Evolutionary conservation across 257 asterid genomes (phyloP), one percentile per base, ranked within the genome.

Genomic region (Jasminum sambac): DNA sequence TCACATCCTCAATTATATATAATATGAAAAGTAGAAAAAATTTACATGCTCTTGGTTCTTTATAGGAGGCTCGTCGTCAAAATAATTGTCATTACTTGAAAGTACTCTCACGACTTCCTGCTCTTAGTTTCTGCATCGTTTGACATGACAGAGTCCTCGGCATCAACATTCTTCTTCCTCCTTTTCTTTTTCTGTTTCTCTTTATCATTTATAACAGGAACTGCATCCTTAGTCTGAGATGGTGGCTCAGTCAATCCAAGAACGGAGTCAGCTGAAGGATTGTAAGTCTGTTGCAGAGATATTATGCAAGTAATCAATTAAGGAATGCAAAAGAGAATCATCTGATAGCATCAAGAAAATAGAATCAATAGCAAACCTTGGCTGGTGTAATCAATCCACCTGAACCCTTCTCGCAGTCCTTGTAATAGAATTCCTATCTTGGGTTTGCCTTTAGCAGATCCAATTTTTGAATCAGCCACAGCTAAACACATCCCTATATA

Each of bases 401-500:
- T 8, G 86, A 73, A 40, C 93, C 96, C 67, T 87, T 87, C 83
- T 89, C 89, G 21, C 79, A 74, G 57, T 91, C 96, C 85, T 89
- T 91, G 84, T 87, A 90, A 67, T 89, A 91, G 71, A 82, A 65
- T 84, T 91, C n/a, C 97, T 26, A 89, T 89, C 81, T 83, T 89
- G 2, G 96, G 96, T 69, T 91, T 89, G 75, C 96, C 96, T 82
- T 91, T 91, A 12, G 76, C 86, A 36, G 96, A 91, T 10, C 96
- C 95, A 83, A n/a, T n/a, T n/a, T n/a, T n/a, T n/a, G n/a, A n/a
- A n/a, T n/a, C n/a, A n/a, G n/a, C n/a, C n/a, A n/a, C n/a, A n/a
- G n/a, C n/a, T n/a, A n/a, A n/a, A n/a, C n/a, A n/a, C n/a, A n/a
- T n/a, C n/a, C n/a, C n/a, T n/a, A n/a, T n/a, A n/a, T n/a, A n/a